Evolutionary conservation across 805 yeast species (phyloP).

Genomic region (Candida michaelii): DNA sequence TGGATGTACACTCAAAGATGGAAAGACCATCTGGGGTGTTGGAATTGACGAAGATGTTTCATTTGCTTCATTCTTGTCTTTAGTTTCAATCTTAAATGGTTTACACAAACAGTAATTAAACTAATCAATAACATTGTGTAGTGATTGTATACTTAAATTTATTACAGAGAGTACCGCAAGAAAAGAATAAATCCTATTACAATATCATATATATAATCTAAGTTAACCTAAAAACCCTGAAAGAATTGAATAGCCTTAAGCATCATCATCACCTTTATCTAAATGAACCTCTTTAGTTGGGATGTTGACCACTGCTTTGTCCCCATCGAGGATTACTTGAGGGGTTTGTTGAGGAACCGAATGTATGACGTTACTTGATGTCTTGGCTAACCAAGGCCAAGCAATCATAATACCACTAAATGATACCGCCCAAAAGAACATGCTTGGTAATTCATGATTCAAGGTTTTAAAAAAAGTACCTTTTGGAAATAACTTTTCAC

Average conservation of each 20-base stretch:
- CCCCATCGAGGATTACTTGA: constrained; percentile 10
- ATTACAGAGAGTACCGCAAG: too few species aligned
- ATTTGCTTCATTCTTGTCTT: constrained; percentile 73
- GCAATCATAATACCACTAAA: constrained; percentile 12
- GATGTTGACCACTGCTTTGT: constrained; percentile 11
- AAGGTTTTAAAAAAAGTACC: constrained; percentile 12
- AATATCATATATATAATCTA: too few species aligned
- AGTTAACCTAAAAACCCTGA: too few species aligned
- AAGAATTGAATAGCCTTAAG: too few species aligned
- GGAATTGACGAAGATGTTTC: constrained; percentile 91
- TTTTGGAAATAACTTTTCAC: constrained; percentile 14
- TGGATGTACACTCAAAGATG: constrained; percentile 30
- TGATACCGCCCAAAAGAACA: constrained; percentile 5
- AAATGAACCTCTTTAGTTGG: constrained; percentile 15
- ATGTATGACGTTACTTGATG: constrained; percentile 8
- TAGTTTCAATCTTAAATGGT: constrained; percentile 62
- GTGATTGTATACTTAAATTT: too few species aligned
- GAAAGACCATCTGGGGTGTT: constrained; percentile 74
- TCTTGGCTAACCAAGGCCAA: constrained; percentile 15
- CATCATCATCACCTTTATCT: constrained; percentile 7
- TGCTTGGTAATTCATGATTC: constrained; percentile 12
- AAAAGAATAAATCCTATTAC: too few species aligned
- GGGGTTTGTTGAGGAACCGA: constrained; percentile 13
- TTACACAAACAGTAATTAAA: constrained; percentile 16
- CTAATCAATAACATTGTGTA: too few species aligned